Conservation (phyloP, 2,329 filamentous ascomycete genomes). For the Colletotrichum higginsianum region DNA sequence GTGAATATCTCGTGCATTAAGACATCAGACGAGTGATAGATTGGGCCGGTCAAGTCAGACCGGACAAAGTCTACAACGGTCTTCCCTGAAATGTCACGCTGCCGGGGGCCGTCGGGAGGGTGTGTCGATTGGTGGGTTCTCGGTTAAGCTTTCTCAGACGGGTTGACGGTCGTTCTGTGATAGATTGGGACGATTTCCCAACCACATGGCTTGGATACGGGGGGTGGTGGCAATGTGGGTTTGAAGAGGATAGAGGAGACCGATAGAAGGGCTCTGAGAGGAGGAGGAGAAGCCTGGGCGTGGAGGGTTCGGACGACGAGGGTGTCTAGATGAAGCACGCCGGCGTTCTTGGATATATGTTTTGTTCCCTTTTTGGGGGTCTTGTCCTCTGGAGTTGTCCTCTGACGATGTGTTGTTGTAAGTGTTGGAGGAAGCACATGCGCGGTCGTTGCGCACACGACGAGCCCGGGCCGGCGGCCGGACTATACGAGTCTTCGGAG, state of each 20-base stretch:
- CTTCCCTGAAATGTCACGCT: background rate
- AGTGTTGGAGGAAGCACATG: background rate
- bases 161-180: background rate
- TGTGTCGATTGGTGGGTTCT: slow-evolving; percentile 6
- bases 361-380: background rate
- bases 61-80: background rate
- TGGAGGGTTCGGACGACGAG: slow-evolving; percentile 23
- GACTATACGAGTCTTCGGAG: background rate
- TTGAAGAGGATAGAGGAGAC: background rate
- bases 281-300: background rate
- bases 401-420: background rate
- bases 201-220: background rate
- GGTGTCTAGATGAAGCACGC: slow-evolving; percentile 30
- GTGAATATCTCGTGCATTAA: slow-evolving; percentile 1
- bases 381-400: background rate
- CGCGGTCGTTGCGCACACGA: background rate
- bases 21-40: slow-evolving; percentile 9
- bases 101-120: background rate
- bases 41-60: background rate
- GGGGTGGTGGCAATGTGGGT: background rate
- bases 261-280: background rate
- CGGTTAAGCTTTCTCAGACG: background rate
- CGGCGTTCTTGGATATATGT: slow-evolving; percentile 24
- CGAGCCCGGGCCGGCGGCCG: slow-evolving; percentile 3
- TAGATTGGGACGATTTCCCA: background rate